Percentiles rank a stretch among this genome's conserved stretches.
Evolutionary conservation across 2,329 filamentous ascomycete species (phyloP).

Genomic region (Myriosclerotinia scirpicola): DNA sequence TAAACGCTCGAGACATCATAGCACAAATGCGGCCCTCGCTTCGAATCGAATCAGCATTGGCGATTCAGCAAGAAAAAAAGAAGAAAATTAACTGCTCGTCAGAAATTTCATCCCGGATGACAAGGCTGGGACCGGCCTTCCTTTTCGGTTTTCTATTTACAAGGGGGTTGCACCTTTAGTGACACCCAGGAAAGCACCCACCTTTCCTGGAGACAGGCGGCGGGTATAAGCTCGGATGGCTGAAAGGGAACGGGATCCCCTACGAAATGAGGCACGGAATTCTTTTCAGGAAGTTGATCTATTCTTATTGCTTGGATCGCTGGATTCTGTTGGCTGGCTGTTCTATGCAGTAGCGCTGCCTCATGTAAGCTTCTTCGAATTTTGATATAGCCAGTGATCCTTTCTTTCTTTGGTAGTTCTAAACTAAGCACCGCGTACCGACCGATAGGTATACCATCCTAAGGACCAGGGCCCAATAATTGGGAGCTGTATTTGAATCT

Average conservation of each 20-base stretch:
- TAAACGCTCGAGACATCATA: conserved; percentile 18
- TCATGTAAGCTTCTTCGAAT: conserved; percentile 14
- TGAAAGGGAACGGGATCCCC: conserved; percentile 20
- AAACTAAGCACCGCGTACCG: background rate
- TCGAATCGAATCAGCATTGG: background rate
- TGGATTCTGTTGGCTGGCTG: background rate
- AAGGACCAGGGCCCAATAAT: conserved; percentile 3
- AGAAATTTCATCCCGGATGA: conserved; percentile 15
- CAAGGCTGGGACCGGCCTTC: conserved; percentile 24
- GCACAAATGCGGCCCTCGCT: conserved; percentile 2
- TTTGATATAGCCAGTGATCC: conserved; percentile 11
- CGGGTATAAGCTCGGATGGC: conserved; percentile 16
- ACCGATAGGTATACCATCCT: background rate
- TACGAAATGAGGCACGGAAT: conserved; percentile 10
- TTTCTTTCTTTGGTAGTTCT: background rate
- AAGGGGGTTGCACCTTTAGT: conserved; percentile 12
- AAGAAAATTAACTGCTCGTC: background rate
- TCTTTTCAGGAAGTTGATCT: no score
- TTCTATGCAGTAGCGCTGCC: conserved; percentile 1
- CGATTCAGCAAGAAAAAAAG: conserved; percentile 11
- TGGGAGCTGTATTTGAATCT: background rate
- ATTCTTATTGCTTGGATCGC: conserved; percentile 4
- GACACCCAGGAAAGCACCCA: no score
- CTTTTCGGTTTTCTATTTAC: conserved; percentile 11
- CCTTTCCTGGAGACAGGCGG: conserved; percentile 10